Conservation (phyloP, 345 rosid species). For the Geranium rotundifolium region DNA sequence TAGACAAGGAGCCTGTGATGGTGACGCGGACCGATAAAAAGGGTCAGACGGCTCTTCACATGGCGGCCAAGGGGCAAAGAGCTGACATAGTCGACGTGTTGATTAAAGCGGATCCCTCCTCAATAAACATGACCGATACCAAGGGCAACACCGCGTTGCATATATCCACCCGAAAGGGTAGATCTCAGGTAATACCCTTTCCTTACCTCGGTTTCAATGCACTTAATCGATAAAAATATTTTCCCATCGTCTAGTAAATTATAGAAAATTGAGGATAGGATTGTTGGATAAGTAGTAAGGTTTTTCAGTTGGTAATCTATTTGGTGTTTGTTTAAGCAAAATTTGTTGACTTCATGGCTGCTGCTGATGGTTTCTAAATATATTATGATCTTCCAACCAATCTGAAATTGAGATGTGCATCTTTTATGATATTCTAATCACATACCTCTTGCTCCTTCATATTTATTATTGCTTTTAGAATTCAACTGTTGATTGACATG, state of each 20-base stretch:
- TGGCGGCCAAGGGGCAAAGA: constrained; percentile 86
- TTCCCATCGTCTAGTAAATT: no score
- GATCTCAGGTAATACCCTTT: constrained; percentile 43
- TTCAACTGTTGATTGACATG: not conserved
- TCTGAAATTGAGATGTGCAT: no score
- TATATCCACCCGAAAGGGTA: constrained; percentile 71
- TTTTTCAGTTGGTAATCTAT: not conserved
- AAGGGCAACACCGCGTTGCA: constrained; percentile 79
- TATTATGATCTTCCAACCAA: no score
- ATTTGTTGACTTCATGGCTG: not conserved
- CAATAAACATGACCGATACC: constrained; percentile 52
- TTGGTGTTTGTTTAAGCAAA: not conserved
- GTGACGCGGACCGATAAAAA: constrained; percentile 66
- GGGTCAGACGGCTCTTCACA: constrained; percentile 93
- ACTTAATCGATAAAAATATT: no score
- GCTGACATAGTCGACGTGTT: constrained; percentile 52
- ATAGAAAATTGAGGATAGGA: no score
- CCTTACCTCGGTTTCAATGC: no score
- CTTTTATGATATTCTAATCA: not conserved
- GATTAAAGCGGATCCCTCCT: constrained; percentile 48
- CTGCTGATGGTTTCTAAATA: not conserved
- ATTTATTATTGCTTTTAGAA: not conserved
- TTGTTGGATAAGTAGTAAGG: no score
- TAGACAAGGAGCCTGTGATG: constrained; percentile 46
- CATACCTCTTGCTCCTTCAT: not conserved